phyloP scores from a whole-genome alignment of 1,139 yeast genomes.

The Kodamaea fungicola region DNA sequence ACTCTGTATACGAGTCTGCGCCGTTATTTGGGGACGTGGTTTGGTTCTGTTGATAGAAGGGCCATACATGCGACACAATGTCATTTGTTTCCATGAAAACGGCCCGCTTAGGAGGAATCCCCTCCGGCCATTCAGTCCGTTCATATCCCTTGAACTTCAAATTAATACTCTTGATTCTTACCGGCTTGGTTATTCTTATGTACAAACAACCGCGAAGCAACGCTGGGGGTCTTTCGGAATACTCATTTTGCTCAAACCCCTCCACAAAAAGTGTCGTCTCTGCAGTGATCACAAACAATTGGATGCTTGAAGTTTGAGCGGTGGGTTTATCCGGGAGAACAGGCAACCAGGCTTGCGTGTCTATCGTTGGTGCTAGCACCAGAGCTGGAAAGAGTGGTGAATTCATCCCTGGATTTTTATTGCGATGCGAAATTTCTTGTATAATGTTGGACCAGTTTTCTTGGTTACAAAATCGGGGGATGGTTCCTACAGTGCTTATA shows the following conservation, averaged over 20 bases:
- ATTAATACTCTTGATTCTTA: constrained; percentile 67
- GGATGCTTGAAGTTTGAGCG: constrained; percentile 46
- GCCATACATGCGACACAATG: constrained; percentile 84
- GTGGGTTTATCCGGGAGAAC: constrained; percentile 49
- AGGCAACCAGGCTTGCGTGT: constrained; percentile 22
- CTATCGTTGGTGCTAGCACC: constrained; percentile 16
- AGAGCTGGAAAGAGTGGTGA: constrained; percentile 35
- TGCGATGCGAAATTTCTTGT: too few species aligned
- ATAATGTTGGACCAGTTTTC: too few species aligned
- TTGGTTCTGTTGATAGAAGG: constrained; percentile 60
- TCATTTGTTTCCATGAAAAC: constrained; percentile 64
- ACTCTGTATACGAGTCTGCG: constrained; percentile 49
- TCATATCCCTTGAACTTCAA: constrained; percentile 69
- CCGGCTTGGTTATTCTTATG: constrained; percentile 67
- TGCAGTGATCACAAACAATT: constrained; percentile 59
- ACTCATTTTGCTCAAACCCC: constrained; percentile 72
- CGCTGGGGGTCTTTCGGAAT: constrained; percentile 71
- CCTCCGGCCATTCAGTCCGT: constrained; percentile 98
- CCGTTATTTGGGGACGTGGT: constrained; percentile 44
- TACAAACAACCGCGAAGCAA: constrained; percentile 79
- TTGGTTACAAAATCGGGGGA: too few species aligned
- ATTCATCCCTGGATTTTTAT: constrained; percentile 3
- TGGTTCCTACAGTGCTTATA: too few species aligned
- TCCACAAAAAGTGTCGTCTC: constrained; percentile 79
- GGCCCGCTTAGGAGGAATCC: constrained; percentile 84